A percentile compares a stretch with the other conserved stretches of the same genome.
Evolutionary conservation across 2,329 filamentous ascomycete genomes (phyloP).

Genomic region (Diplodia mutila): DNA sequence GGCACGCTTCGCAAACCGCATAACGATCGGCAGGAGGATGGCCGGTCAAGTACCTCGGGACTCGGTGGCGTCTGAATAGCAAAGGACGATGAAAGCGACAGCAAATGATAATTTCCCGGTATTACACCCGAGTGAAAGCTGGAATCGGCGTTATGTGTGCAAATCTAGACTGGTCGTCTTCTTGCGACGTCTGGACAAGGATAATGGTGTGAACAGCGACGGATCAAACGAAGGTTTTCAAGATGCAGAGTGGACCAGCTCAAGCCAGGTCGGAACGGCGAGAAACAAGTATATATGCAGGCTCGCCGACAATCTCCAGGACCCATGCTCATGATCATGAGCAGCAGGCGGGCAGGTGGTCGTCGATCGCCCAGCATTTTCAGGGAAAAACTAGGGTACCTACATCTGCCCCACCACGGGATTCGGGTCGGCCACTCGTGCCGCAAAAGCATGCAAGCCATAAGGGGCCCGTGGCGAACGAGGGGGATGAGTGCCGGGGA

Average conservation of each 20-base stretch:
- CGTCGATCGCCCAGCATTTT: neutral
- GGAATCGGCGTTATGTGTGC: neutral
- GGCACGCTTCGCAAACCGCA: conserved; percentile 2
- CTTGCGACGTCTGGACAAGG: too few species aligned
- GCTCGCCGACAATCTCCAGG: neutral
- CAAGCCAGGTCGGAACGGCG: neutral
- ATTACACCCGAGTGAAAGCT: neutral
- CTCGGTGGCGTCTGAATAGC: neutral
- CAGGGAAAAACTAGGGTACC: neutral
- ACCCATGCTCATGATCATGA: conserved; percentile 7
- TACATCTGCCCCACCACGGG: neutral
- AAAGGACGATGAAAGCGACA: neutral
- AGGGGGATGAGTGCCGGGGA: neutral
- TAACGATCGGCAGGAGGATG: neutral
- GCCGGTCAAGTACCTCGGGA: too few species aligned
- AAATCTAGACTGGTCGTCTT: neutral
- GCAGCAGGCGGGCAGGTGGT: neutral
- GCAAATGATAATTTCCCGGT: neutral
- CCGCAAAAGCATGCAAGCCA: neutral
- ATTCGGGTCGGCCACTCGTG: neutral
- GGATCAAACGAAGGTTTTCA: neutral
- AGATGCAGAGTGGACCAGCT: neutral
- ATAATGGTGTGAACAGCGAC: neutral
- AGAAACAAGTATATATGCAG: neutral
- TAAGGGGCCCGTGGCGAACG: neutral